A percentile compares a stretch with the other conserved stretches of the same genome.
Conservation (phyloP, 352 stramenopile genomes). For the Phytopythium chamaehyphon region DNA sequence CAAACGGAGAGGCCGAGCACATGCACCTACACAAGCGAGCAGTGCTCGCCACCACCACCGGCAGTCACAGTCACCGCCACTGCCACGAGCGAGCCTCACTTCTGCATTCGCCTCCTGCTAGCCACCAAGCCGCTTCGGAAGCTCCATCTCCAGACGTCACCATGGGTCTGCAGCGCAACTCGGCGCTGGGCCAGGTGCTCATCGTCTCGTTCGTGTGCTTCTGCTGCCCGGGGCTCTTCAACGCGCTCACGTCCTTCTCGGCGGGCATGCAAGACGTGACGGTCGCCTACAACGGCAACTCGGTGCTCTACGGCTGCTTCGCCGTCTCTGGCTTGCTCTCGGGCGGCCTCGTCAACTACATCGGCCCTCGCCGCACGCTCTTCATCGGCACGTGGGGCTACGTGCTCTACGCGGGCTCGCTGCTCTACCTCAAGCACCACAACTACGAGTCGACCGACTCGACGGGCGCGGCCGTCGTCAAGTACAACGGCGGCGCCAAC, state of each 20-base stretch:
- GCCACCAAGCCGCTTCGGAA: neutral
- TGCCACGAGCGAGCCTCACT: too few species aligned
- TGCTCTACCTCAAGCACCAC: constrained; percentile 38
- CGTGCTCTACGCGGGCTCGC: constrained; percentile 35
- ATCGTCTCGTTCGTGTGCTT: constrained; percentile 44
- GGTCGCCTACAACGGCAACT: constrained; percentile 35
- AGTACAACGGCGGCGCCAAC: constrained; percentile 11
- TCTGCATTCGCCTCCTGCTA: constrained; percentile 2
- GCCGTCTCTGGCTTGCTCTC: constrained; percentile 45
- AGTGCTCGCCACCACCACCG: neutral
- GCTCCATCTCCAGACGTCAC: neutral
- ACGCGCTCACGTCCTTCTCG: constrained; percentile 44
- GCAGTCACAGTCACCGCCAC: neutral
- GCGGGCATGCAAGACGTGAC: constrained; percentile 30
- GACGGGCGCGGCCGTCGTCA: neutral
- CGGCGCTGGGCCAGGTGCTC: constrained; percentile 20
- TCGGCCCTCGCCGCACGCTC: constrained; percentile 42
- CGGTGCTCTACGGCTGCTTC: constrained; percentile 60
- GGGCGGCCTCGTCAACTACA: constrained; percentile 35
- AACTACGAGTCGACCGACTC: constrained; percentile 3
- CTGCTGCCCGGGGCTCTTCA: constrained; percentile 50
- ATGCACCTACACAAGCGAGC: too few species aligned
- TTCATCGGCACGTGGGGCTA: constrained; percentile 58
- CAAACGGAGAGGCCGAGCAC: too few species aligned
- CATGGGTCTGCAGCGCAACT: constrained; percentile 3